phyloP scores from a whole-genome alignment of 352 stramenopile genomes.

The Globisporangium mamillatum region DNA sequence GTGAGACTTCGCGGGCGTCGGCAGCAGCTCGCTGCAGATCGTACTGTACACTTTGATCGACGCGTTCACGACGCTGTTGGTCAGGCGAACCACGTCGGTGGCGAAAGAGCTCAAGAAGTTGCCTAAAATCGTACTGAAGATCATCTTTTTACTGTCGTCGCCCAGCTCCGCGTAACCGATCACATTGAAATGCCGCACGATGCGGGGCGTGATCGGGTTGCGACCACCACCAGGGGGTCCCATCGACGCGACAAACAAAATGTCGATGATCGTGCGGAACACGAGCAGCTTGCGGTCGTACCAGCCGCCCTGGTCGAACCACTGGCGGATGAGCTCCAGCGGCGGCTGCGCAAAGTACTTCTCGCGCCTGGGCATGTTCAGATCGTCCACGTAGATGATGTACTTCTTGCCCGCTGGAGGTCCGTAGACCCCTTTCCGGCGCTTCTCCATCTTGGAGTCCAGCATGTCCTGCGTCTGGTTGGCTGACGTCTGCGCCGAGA shows the following conservation, averaged over 20 bases:
- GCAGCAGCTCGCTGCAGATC: slow-evolving; percentile 87
- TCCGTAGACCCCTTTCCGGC: slow-evolving; percentile 91
- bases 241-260: slow-evolving; percentile 91
- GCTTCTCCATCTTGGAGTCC: slow-evolving; percentile 92
- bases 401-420: slow-evolving; percentile 90
- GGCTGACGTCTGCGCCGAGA: slow-evolving; percentile 90
- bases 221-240: slow-evolving; percentile 89
- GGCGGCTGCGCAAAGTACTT: slow-evolving; percentile 94
- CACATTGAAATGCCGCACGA: slow-evolving; percentile 93
- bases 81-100: slow-evolving; percentile 52
- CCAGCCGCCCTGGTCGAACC: slow-evolving; percentile 93
- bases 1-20: slow-evolving; percentile 92
- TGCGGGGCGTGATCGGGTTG: slow-evolving; percentile 89
- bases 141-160: slow-evolving; percentile 87
- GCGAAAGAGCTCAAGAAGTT: slow-evolving; percentile 75
- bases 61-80: slow-evolving; percentile 68
- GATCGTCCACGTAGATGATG: slow-evolving; percentile 94
- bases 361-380: slow-evolving; percentile 96
- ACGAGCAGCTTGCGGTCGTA: slow-evolving; percentile 92
- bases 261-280: slow-evolving; percentile 87
- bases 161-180: slow-evolving; percentile 90
- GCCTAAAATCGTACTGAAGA: slow-evolving; percentile 92
- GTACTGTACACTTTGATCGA: slow-evolving; percentile 92
- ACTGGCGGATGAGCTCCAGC: slow-evolving; percentile 93
- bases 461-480: slow-evolving; percentile 93